Percentiles rank a stretch among this genome's conserved stretches.
These are phyloP conservation scores for Cyberlindnera euphorbiae DNA, from an alignment of 805 yeast genomes.

Conservation along the genomic window DNA sequence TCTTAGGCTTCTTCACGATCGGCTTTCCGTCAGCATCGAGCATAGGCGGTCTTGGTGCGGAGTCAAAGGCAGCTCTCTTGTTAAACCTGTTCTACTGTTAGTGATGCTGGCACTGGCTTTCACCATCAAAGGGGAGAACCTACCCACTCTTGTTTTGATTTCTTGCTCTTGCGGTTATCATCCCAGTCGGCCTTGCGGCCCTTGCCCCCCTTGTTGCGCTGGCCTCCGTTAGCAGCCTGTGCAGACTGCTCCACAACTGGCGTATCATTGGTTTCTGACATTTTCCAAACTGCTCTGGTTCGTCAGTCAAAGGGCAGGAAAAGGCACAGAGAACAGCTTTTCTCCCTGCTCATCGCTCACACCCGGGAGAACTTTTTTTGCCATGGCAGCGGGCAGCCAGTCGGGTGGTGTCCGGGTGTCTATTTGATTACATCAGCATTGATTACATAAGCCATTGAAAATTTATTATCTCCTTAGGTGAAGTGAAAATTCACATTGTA, in stretches of 20 bases:
- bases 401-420: constrained; percentile 10
- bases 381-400: too few species aligned
- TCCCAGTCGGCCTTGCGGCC: constrained; percentile 25
- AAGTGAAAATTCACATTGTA: too few species aligned
- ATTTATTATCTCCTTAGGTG: too few species aligned
- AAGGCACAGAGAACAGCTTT: too few species aligned
- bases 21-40: constrained; percentile 63
- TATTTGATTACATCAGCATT: too few species aligned
- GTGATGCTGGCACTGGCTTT: too few species aligned
- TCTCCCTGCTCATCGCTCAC: too few species aligned
- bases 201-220: constrained; percentile 31
- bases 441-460: not conserved
- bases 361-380: too few species aligned
- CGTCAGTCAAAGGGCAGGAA: too few species aligned
- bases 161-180: constrained; percentile 18
- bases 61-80: constrained; percentile 17
- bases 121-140: too few species aligned
- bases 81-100: constrained; percentile 11
- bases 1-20: constrained; percentile 70
- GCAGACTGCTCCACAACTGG: constrained; percentile 33
- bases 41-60: constrained; percentile 21
- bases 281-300: not conserved
- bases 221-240: constrained; percentile 37
- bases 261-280: constrained; percentile 7
- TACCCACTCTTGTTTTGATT: constrained; percentile 26